These are phyloP conservation scores for Hypomyces perniciosus DNA, from an alignment of 2,329 filamentous ascomycete genomes.

Conservation along the genomic window DNA sequence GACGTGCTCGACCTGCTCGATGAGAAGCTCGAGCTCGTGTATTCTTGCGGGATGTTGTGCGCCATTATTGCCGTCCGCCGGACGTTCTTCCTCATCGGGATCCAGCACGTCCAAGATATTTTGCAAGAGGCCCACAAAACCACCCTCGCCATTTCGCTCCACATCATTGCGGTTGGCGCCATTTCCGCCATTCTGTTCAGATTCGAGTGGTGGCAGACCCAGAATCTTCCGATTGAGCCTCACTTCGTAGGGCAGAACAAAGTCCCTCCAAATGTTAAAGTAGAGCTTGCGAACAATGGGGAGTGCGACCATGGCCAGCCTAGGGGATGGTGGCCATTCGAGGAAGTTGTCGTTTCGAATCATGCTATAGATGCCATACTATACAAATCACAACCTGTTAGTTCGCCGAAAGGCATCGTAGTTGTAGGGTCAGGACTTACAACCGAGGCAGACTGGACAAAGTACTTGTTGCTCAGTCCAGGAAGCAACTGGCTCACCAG, in stretches of 20 bases:
- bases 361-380: conserved; percentile 45
- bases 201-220: conserved; percentile 31
- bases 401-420: neutral
- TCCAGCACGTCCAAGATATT: conserved; percentile 32
- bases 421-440: conserved; percentile 26
- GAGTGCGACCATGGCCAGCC: conserved; percentile 44
- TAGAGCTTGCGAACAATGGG: conserved; percentile 43
- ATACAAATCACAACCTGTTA: neutral
- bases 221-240: conserved; percentile 42
- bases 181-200: conserved; percentile 18
- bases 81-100: conserved; percentile 24
- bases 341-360: conserved; percentile 40
- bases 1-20: conserved; percentile 25
- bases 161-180: conserved; percentile 15
- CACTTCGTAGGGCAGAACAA: conserved; percentile 42
- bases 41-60: neutral
- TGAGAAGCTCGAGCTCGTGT: conserved; percentile 26
- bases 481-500: conserved; percentile 40
- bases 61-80: conserved; percentile 8
- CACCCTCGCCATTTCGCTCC: conserved; percentile 23
- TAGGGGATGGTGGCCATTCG: conserved; percentile 49
- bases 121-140: conserved; percentile 31
- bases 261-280: conserved; percentile 38
- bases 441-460: conserved; percentile 36
- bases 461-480: conserved; percentile 35